These are phyloP conservation scores for Lachnellula arida DNA, from an alignment of 2,329 filamentous ascomycete species.

Conservation along the genomic window DNA sequence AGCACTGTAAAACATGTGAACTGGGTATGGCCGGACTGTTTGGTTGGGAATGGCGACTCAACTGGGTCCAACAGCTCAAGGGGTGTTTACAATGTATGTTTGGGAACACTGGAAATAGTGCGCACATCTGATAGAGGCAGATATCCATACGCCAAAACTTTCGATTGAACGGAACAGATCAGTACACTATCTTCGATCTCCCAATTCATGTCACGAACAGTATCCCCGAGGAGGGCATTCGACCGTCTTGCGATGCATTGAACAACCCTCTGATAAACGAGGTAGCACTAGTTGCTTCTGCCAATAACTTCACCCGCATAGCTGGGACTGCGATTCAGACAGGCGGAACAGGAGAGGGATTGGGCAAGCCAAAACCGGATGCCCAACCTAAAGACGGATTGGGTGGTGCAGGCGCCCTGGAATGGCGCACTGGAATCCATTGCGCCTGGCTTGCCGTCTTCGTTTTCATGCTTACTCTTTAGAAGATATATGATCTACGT, in stretches of 20 bases:
- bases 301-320: slow-evolving; percentile 28
- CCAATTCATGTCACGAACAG: slow-evolving; percentile 64
- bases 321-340: slow-evolving; percentile 27
- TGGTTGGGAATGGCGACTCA: slow-evolving; percentile 50
- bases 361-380: slow-evolving; percentile 28
- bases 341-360: slow-evolving; percentile 9
- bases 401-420: slow-evolving; percentile 27
- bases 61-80: slow-evolving; percentile 41
- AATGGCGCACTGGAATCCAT: slow-evolving; percentile 32
- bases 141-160: slow-evolving; percentile 70
- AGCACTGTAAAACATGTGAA: slow-evolving; percentile 71
- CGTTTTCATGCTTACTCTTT: slow-evolving; percentile 31
- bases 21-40: slow-evolving; percentile 66
- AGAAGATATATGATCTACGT: slow-evolving; percentile 1
- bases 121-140: slow-evolving; percentile 30
- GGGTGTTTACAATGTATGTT: slow-evolving; percentile 55
- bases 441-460: slow-evolving; percentile 34
- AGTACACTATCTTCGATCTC: slow-evolving; percentile 67
- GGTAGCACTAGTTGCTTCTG: slow-evolving; percentile 39
- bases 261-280: slow-evolving; percentile 48
- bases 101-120: too few species aligned
- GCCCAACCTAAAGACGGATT: slow-evolving; percentile 33
- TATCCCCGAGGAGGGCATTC: slow-evolving; percentile 42
- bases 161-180: slow-evolving; percentile 56
- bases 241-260: slow-evolving; percentile 46